Evolutionary conservation across 2,329 filamentous ascomycete genomes (phyloP), one percentile per base, ranked within the genome.

Genomic region (Hortaea werneckii): DNA sequence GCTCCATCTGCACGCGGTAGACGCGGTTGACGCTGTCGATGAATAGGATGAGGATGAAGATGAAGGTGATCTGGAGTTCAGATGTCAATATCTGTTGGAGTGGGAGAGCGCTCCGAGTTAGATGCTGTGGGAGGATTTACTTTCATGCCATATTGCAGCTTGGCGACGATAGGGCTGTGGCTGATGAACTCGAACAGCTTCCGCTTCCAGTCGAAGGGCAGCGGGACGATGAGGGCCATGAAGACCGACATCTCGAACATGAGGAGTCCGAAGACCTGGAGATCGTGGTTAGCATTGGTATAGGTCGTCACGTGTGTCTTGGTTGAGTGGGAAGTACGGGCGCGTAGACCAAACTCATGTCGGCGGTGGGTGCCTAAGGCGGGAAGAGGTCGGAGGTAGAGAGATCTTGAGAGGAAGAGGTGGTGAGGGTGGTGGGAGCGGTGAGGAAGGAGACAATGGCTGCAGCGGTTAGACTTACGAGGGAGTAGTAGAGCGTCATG

Each of bases 41-140:
- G 72, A 98, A 98, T 54, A 98, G 83, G 54, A 98, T 95, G 48
- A 96, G 76, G 62, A 98, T 96, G 73, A 98, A 98, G 65, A 98
- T 90, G 66, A 98, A 98, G 2, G 88, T 95, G 47, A 98, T 98
- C 79, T 83, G 52, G 6, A 4, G 6, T 1, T 10, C 28, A 26
- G 29, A 37, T 41, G 9, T 29, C 28, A 10, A 3, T 41, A 4
- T n/a, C 7, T 28, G 1, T 41, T n/a, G 1, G 12, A 11, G 29
- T 28, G 13, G 10, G 28, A 20, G 20, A 20, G 20, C 4, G 20
- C 20, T 20, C 2, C 20, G 20, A 2, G 20, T 20, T 12, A 13
- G 37, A n/a, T 9, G 10, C 3, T 11, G 40, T 41, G 26, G 28
- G 8, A 20, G 42, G 63, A 2, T 2, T 28, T 67, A 81, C 80